Evolutionary conservation across 2,329 filamentous ascomycete species (phyloP), one percentile per base, ranked within the genome.

Genomic region (Fusarium duplospermum): DNA sequence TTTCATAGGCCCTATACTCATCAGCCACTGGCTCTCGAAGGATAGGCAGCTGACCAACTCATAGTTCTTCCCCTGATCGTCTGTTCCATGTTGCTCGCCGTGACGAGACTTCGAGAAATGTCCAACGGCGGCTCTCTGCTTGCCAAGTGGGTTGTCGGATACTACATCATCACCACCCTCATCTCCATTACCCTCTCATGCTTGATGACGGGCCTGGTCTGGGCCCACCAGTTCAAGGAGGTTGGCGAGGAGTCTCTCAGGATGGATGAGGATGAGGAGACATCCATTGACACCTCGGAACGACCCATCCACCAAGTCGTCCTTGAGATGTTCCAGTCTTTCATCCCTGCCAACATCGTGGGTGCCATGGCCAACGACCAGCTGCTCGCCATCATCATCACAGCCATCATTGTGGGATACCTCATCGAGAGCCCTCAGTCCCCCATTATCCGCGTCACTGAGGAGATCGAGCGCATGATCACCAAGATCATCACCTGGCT

Each of bases 31-130:
- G 29, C 24, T 36, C 29, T 42, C 18, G n/a, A 31, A 33, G 50
- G n/a, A 20, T 4, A 13, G 1, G 13, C 16, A 2, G 20, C 69
- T 76, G 7, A 73, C 64, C 20, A 38, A 6, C 33, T 24, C 18
- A 18, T 6, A 87, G 87, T 89, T 1, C 80, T 89, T 2, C 87
- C 87, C 2, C 78, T 89, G 63, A 89, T 89, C 47, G 80, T 88
- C 29, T 84, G 83, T 9, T 86, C 87, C 27, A 88, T 89, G 82
- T 84, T 89, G 56, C 81, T 88, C 20, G 85, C 87, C 6, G 81
- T 89, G 7, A 85, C 86, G 56, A 82, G 83, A n/a, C 81, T 89
- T 9, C 83, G 85, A 20, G 82, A 80, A 8, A 86, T 89, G 83
- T 80, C 84, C 13, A 76, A 82, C 11, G 83, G 84, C 14, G 86